Base-by-base conservation (phyloP, 345 rosid genomes). In the Moringa oleifera region DNA sequence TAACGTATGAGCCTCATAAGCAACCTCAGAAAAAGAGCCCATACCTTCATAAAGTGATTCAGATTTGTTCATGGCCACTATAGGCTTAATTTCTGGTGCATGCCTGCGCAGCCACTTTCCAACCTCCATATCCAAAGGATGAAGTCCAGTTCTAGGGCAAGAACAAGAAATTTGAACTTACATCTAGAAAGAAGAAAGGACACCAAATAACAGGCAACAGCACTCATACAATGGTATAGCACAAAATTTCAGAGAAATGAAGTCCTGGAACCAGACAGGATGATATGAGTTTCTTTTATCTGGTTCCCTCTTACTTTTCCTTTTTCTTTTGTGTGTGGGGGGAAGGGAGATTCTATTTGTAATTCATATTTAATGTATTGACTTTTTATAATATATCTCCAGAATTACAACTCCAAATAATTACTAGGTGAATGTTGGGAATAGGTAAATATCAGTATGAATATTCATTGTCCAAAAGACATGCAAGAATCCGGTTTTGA, bases 91-190 rank as follows among this genome's bases (percentile, higher is more conserved):
- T 68, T 84, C 77, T 0, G 92, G 86, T 4, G 95, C 97, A 78
- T 86, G 75, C 73, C 71, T 88, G 37, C 99, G 80, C 63, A 94
- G 64, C 99, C 99, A 94, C 73, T 80, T 90, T 67, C 96, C 97
- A 63, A 90, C 96, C 70, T 93, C 99, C 71, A 79, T 55, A 77
- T 94, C 99, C 80, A 90, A 68, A 37, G 99, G 99, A 74, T 94
- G 99, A 62, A 94, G 70, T 20, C 99, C 96, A 65, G 82, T 74
- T 75, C 97, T 93, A 67, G 53, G 53, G 73, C 36, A 15, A 70
- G 25, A 67, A 64, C 46, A 71, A 51, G 46, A 62, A 31, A 72
- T 23, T 64, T 23, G 25, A 37, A 41, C 52, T 23, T 11, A 20
- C 69, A 65, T 1, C 41, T 17, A 58, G 20, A 8, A 19, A 31